Conservation (phyloP, 768 basidiomycete genomes). For the Austroboletus eburneus region DNA sequence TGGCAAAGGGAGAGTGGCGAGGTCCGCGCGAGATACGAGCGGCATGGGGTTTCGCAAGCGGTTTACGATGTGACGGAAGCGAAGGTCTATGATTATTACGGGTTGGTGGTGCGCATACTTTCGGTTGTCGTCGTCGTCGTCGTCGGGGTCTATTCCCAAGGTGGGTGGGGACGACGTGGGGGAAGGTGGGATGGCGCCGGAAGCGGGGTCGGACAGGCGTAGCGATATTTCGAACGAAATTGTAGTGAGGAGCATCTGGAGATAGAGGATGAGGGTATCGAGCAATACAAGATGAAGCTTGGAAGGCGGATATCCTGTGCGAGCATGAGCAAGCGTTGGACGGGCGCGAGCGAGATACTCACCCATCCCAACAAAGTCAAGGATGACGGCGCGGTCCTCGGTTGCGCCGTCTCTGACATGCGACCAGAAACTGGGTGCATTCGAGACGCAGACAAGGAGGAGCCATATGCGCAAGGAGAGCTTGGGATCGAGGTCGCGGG, state of each 20-base stretch:
- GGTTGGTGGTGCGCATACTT: slow-evolving; percentile 25
- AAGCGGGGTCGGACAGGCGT: slow-evolving; percentile 39
- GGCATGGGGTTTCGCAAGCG: slow-evolving; percentile 56
- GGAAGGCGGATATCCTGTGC: slow-evolving; percentile 56
- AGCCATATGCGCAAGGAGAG: slow-evolving; percentile 70
- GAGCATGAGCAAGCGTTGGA: slow-evolving; percentile 9
- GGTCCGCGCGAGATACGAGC: slow-evolving; percentile 24
- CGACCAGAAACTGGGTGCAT: slow-evolving; percentile 55
- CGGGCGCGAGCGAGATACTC: slow-evolving; percentile 22
- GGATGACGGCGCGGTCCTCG: slow-evolving; percentile 59
- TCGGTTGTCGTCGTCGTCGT: slow-evolving; percentile 14
- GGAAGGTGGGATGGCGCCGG: slow-evolving; percentile 26
- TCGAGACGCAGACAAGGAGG: slow-evolving; percentile 53
- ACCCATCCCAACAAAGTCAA: slow-evolving; percentile 82
- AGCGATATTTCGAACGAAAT: slow-evolving; percentile 62
- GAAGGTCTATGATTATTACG: slow-evolving; percentile 62
- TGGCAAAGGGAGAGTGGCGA: slow-evolving; percentile 50
- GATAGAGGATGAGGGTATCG: slow-evolving; percentile 61
- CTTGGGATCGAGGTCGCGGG: slow-evolving; percentile 61
- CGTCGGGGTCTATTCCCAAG: slow-evolving; percentile 20
- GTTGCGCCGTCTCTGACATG: slow-evolving; percentile 51
- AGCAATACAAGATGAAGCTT: slow-evolving; percentile 60
- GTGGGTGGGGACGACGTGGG: slow-evolving; percentile 24
- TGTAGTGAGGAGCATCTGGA: slow-evolving; percentile 63
- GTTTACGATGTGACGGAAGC: slow-evolving; percentile 46